A percentile compares a stretch with the other conserved stretches of the same genome.
These are phyloP conservation scores for Collybiopsis luxurians DNA, from an alignment of 768 basidiomycete genomes.

Conservation along the genomic window DNA sequence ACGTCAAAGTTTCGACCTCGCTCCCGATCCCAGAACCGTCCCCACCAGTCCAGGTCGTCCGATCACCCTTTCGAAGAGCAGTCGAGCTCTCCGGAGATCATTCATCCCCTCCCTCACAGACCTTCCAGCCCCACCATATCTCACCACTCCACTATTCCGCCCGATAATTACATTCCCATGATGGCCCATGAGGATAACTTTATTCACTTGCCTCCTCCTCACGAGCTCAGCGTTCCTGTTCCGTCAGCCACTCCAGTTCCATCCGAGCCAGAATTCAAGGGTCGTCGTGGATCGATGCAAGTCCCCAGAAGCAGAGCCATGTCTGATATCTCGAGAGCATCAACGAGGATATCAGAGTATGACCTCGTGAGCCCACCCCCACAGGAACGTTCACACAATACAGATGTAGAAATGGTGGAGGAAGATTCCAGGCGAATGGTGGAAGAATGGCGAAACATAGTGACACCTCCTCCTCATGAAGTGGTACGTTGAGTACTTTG, in stretches of 20 bases:
- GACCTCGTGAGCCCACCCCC: conserved; percentile 7
- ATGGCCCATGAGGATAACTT: not conserved
- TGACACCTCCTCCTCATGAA: not conserved
- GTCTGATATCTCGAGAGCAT: conserved; percentile 3
- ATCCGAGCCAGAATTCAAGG: not conserved
- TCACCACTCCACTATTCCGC: conserved; percentile 1
- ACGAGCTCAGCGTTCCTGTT: not conserved
- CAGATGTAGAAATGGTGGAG: not conserved
- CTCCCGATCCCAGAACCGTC: not conserved
- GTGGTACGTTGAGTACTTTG: not conserved
- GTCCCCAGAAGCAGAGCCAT: not conserved
- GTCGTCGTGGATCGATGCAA: not conserved
- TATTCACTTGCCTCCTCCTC: conserved; percentile 2
- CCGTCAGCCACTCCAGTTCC: not conserved
- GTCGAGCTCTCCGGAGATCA: conserved; percentile 3
- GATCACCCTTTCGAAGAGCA: not conserved
- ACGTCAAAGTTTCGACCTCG: not conserved
- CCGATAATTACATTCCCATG: conserved; percentile 8
- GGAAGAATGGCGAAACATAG: conserved; percentile 5
- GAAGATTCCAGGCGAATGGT: not conserved
- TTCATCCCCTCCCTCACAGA: not conserved
- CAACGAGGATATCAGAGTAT: conserved; percentile 7
- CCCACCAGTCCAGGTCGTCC: not conserved
- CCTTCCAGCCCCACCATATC: not conserved
- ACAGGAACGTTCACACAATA: not conserved